Evolutionary conservation across 805 yeast genomes (phyloP).

Genomic region (Blastobotrys terrestris): DNA sequence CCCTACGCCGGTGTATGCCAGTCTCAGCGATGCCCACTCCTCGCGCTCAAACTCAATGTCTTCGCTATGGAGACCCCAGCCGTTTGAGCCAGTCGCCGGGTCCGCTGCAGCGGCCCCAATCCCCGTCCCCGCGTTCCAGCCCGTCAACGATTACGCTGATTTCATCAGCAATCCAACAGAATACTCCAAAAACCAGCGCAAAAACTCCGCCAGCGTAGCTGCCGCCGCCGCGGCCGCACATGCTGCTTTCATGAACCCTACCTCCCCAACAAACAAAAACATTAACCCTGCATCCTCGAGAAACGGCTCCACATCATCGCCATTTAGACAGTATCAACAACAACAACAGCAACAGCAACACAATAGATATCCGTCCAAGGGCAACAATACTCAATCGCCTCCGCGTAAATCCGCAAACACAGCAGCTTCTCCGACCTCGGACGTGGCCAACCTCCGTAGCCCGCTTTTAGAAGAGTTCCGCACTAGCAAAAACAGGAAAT

Average conservation of each 20-base stretch:
- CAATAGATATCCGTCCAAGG: background rate
- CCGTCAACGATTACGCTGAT: background rate
- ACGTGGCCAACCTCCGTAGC: slow-evolving; percentile 10
- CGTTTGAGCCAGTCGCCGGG: background rate
- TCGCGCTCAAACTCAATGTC: slow-evolving; percentile 8
- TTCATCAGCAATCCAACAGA: background rate
- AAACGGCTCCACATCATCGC: background rate
- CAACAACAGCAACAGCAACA: background rate
- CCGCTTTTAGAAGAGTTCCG: slow-evolving; percentile 84
- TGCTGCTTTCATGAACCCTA: background rate
- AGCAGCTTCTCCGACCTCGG: background rate
- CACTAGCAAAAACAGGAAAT: slow-evolving; percentile 54
- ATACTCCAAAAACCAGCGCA: background rate
- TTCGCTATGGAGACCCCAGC: slow-evolving; percentile 5
- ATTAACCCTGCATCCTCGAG: background rate
- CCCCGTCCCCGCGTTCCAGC: background rate
- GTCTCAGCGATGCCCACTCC: background rate
- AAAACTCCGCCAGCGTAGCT: background rate
- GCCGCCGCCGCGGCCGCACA: slow-evolving; percentile 1
- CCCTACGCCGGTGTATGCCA: slow-evolving; percentile 3
- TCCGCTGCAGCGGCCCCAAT: background rate
- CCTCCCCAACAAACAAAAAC: background rate
- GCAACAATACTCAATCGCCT: background rate
- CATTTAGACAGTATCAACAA: background rate
- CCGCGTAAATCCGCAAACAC: background rate